A percentile compares a stretch with the other conserved stretches of the same genome.
Conservation (phyloP, 1,284 basidiomycete species). For the Trichosporon asahii region DNA sequence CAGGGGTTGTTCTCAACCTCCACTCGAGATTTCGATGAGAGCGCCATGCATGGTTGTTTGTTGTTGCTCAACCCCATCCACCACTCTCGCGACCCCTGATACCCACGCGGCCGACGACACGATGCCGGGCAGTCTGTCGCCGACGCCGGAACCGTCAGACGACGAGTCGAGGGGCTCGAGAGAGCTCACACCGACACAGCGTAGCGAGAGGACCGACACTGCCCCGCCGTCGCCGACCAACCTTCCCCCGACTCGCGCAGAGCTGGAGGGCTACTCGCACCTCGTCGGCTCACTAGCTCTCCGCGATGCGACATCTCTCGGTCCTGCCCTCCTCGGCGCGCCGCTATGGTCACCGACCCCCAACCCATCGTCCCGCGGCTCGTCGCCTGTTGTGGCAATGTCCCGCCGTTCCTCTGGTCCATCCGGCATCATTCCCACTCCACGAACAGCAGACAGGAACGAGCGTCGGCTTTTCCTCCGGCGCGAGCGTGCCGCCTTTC, state of each 20-base stretch:
- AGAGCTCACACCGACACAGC: background rate
- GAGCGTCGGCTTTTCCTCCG: background rate
- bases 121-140: background rate
- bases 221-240: background rate
- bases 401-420: background rate
- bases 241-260: background rate
- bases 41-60: background rate
- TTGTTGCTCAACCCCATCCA: background rate
- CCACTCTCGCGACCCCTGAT: background rate
- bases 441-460: background rate
- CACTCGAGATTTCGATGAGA: conserved; percentile 3
- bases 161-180: background rate
- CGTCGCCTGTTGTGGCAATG: background rate
- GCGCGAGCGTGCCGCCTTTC: background rate
- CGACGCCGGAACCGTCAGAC: background rate
- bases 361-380: background rate
- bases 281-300: background rate
- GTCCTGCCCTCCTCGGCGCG: background rate
- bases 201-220: background rate
- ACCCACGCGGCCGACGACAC: background rate
- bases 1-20: background rate
- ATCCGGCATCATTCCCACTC: background rate
- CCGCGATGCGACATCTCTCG: background rate
- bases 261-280: background rate
- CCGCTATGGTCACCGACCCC: background rate